Base-by-base conservation (phyloP, 805 yeast genomes). In the Geotrichum ghanense region DNA sequence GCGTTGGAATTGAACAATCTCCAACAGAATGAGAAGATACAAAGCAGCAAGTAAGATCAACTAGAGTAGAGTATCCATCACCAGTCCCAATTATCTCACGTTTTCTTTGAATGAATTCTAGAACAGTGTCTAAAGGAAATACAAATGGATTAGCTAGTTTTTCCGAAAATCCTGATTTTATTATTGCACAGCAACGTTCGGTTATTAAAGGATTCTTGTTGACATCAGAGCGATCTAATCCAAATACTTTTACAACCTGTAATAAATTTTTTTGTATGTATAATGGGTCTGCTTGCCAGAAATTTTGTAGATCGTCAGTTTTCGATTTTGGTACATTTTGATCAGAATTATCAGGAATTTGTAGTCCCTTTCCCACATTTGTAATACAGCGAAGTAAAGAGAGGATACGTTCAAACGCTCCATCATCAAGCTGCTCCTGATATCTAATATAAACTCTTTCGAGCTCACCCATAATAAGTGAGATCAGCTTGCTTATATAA, bases 331-430 rank as follows among this genome's bases (percentile, higher is more conserved):
- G 55, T 21, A 65, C 65, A 39, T 62, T 65, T 20, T 62, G 62
- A 9, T 69, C 73, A 1, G 67, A 64, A 21, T 79, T 86, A 35
- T 71, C 78, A 0, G 85, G 80, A 1, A 74, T 61, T 44, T 76
- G 75, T 56, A 82, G 61, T 0, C 88, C 86, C 47, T 79, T 81
- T 0, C 87, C 92, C 2, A 86, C 66, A 45, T 81, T 84, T n/a
- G 72, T 71, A 0, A 87, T 60, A 56, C 87, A 83, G 12, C 74
- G 64, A 22, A 85, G 61, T 42, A 84, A 62, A 21, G 88, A 79
- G 2, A 70, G 57, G 1, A 74, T 78, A 2, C 63, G 52, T 25
- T 68, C 66, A 3, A 51, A 50, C 24, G 58, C 50, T 9, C 56
- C 49, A 34, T 52, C 56, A 16, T 50, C 50, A 17, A 57, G 61